These are phyloP conservation scores for Sporothrix schenckii DNA, from an alignment of 2,329 filamentous ascomycete species.

Conservation along the genomic window DNA sequence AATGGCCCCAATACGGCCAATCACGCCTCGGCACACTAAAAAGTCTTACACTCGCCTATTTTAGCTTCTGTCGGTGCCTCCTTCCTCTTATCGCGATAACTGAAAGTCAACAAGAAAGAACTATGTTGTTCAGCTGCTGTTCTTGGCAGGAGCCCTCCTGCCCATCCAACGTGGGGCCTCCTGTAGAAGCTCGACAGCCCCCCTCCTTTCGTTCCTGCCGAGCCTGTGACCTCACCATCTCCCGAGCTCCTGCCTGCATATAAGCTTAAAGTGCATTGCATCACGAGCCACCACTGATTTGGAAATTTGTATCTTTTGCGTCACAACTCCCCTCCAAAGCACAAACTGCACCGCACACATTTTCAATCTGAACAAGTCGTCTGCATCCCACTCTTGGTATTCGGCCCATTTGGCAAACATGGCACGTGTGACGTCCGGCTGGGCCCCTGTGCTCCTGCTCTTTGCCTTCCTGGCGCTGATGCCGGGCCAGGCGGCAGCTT, in stretches of 20 bases:
- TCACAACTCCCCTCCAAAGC: neutral
- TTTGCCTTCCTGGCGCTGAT: constrained; percentile 60
- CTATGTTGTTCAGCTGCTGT: no score
- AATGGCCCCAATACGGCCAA: neutral
- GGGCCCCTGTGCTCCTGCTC: constrained; percentile 57
- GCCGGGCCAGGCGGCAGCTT: constrained; percentile 61
- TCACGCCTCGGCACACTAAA: constrained; percentile 7
- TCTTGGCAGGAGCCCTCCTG: no score
- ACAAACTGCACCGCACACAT: neutral
- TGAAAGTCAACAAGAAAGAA: no score
- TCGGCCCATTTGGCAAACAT: constrained; percentile 42
- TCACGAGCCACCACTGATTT: neutral
- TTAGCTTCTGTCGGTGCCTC: constrained; percentile 2
- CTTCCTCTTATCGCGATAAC: neutral
- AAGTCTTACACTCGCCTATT: constrained; percentile 12
- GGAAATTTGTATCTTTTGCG: neutral
- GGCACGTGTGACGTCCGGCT: constrained; percentile 53
- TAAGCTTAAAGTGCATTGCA: constrained; percentile 28
- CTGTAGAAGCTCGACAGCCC: neutral
- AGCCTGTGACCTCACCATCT: neutral
- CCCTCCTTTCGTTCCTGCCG: constrained; percentile 29
- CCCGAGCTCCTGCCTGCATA: neutral
- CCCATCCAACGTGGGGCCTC: constrained; percentile 28
- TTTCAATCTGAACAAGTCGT: constrained; percentile 7
- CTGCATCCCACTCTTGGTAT: no score